phyloP scores from a whole-genome alignment of 2,329 filamentous ascomycete species.

The Mariannaea elegans region DNA sequence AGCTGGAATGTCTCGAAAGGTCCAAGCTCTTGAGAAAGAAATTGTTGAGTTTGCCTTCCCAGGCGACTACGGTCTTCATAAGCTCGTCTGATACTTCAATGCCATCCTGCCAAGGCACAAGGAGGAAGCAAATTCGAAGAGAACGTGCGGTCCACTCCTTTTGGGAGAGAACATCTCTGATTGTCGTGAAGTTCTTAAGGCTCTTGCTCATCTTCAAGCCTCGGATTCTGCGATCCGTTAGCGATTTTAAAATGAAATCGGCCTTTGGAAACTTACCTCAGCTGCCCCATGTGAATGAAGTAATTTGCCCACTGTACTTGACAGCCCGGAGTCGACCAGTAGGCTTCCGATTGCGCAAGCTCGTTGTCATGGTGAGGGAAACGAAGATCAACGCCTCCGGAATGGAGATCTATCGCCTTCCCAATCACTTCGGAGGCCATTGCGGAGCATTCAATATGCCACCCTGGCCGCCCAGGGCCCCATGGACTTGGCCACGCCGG shows the following conservation, averaged over 20 bases:
- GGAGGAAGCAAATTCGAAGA: not conserved
- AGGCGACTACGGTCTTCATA: not conserved
- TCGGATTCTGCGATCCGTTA: not conserved
- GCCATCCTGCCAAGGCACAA: not conserved
- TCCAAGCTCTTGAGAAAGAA: not conserved
- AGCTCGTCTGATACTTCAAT: not conserved
- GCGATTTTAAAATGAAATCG: too few species aligned
- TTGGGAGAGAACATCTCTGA: not conserved
- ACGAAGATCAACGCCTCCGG: too few species aligned
- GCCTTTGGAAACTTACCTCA: too few species aligned
- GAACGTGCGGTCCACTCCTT: not conserved
- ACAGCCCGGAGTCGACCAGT: not conserved
- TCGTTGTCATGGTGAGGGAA: not conserved
- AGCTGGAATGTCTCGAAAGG: not conserved
- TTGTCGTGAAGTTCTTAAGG: not conserved
- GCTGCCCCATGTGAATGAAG: not conserved
- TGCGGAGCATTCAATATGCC: not conserved
- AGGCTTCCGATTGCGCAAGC: not conserved
- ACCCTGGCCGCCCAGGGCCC: conserved; percentile 1
- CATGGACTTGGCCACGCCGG: conserved; percentile 12
- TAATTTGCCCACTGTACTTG: not conserved
- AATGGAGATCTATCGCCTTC: too few species aligned
- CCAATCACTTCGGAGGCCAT: too few species aligned
- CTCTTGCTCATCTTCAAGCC: not conserved
- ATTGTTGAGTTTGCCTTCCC: not conserved